A percentile compares a stretch with the other conserved stretches of the same genome.
phyloP scores from a whole-genome alignment of 192 early-diverging fungal species.

The Podila verticillata region DNA sequence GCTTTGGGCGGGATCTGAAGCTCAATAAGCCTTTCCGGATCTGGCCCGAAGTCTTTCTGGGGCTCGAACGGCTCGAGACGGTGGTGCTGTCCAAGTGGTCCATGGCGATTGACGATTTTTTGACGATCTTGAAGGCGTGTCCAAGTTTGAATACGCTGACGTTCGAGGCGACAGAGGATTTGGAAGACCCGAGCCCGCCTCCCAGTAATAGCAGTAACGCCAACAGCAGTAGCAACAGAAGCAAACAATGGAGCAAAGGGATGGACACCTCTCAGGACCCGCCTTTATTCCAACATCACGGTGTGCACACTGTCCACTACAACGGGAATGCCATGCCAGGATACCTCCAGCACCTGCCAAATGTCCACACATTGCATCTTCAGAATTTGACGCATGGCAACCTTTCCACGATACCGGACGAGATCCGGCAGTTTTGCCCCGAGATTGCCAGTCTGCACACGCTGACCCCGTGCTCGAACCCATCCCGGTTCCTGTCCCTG shows the following conservation, averaged over 20 bases:
- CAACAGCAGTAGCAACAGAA: no score
- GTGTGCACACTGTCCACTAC: no score
- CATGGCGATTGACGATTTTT: slow-evolving; percentile 14
- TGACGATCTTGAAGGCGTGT: slow-evolving; percentile 10
- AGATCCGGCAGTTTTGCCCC: background rate
- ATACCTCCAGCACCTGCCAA: no score
- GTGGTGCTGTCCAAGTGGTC: slow-evolving; percentile 26
- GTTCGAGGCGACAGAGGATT: slow-evolving; percentile 17
- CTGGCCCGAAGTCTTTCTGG: slow-evolving; percentile 6
- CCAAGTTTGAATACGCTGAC: slow-evolving; percentile 8
- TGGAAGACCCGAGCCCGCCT: background rate
- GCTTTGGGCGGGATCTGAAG: slow-evolving; percentile 16
- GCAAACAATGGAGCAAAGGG: background rate
- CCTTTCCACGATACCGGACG: slow-evolving; percentile 6
- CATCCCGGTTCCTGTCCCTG: slow-evolving; percentile 9
- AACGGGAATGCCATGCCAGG: no score
- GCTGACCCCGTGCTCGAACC: slow-evolving; percentile 3
- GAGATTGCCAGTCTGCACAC: slow-evolving; percentile 1
- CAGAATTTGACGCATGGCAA: slow-evolving; percentile 10
- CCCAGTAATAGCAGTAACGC: background rate
- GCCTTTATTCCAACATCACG: no score
- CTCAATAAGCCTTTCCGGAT: slow-evolving; percentile 10
- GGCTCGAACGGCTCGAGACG: background rate
- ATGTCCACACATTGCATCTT: background rate
- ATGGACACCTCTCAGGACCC: no score